Evolutionary conservation across 345 rosid genomes (phyloP).

Genomic region (Boechera divaricarpa): DNA sequence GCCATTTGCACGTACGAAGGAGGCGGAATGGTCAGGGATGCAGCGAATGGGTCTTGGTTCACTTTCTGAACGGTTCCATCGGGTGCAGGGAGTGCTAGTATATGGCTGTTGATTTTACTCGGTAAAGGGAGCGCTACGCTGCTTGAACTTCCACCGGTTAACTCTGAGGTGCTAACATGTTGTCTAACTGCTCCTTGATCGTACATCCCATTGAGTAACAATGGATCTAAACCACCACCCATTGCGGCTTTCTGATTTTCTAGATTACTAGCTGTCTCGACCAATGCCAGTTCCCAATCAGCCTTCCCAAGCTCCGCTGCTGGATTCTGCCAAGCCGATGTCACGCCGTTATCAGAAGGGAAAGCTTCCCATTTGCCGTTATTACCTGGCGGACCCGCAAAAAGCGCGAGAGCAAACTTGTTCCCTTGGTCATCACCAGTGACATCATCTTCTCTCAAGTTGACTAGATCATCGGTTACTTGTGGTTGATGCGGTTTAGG

Average conservation of each 20-base stretch:
- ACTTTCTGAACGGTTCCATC: slow-evolving; percentile 73
- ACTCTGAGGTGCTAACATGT: slow-evolving; percentile 56
- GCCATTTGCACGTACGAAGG: slow-evolving; percentile 86
- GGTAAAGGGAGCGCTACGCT: slow-evolving; percentile 72
- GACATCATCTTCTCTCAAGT: slow-evolving; percentile 73
- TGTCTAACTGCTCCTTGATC: slow-evolving; percentile 85
- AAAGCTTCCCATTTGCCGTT: slow-evolving; percentile 87
- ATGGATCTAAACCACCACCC: slow-evolving; percentile 90
- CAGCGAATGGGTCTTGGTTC: slow-evolving; percentile 80
- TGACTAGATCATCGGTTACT: slow-evolving; percentile 66
- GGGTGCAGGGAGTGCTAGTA: slow-evolving; percentile 81
- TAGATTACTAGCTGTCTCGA: slow-evolving; percentile 80
- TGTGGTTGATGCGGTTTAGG: slow-evolving; percentile 56
- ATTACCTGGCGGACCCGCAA: slow-evolving; percentile 60
- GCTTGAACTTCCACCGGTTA: slow-evolving; percentile 77
- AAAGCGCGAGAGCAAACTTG: slow-evolving; percentile 80
- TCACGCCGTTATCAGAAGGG: slow-evolving; percentile 63
- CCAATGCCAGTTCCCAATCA: slow-evolving; percentile 95
- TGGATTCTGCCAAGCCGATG: slow-evolving; percentile 87
- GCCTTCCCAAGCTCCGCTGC: slow-evolving; percentile 75
- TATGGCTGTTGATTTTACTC: slow-evolving; percentile 53
- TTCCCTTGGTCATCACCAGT: slow-evolving; percentile 80
- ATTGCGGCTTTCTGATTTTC: slow-evolving; percentile 68
- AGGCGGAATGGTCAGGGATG: slow-evolving; percentile 68
- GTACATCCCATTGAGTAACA: slow-evolving; percentile 88